Evolutionary conservation across 257 asterid species (phyloP).

Genomic region (Solanum bulbocastanum): DNA sequence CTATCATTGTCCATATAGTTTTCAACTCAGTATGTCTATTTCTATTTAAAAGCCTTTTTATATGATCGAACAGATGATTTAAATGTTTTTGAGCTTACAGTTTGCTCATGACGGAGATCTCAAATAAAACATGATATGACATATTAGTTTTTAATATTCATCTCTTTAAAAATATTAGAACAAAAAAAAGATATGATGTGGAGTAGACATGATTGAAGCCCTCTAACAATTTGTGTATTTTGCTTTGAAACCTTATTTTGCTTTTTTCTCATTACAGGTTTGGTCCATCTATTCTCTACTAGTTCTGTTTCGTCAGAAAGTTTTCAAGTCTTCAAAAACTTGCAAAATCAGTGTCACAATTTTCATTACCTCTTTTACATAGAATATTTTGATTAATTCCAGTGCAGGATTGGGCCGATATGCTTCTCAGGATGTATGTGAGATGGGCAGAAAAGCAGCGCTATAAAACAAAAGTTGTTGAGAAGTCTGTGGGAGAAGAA

Average conservation of each 20-base stretch:
- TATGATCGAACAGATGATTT: background rate
- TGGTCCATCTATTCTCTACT: background rate
- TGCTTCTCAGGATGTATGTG: conserved; percentile 97
- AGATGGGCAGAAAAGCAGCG: conserved; percentile 96
- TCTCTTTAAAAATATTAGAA: background rate
- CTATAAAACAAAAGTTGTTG: conserved; percentile 78
- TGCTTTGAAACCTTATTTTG: background rate
- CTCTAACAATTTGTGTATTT: background rate
- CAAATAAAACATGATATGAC: background rate
- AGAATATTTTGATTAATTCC: conserved; percentile 56
- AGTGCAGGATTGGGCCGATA: conserved; percentile 99
- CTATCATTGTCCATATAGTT: background rate
- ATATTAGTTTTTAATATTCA: background rate
- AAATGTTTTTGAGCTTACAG: background rate
- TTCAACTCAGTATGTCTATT: background rate
- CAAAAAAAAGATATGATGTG: background rate
- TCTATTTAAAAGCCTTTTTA: background rate
- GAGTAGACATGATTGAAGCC: background rate
- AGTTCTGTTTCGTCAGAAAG: background rate
- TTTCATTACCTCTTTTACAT: background rate
- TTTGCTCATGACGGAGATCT: background rate
- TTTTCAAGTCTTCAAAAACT: background rate
- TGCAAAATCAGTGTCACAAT: background rate
- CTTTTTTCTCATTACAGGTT: background rate
- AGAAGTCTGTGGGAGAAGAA: conserved; percentile 91